These are phyloP conservation scores for Sporisorium sorghi DNA, from an alignment of 1,284 basidiomycete genomes.

Conservation along the genomic window DNA sequence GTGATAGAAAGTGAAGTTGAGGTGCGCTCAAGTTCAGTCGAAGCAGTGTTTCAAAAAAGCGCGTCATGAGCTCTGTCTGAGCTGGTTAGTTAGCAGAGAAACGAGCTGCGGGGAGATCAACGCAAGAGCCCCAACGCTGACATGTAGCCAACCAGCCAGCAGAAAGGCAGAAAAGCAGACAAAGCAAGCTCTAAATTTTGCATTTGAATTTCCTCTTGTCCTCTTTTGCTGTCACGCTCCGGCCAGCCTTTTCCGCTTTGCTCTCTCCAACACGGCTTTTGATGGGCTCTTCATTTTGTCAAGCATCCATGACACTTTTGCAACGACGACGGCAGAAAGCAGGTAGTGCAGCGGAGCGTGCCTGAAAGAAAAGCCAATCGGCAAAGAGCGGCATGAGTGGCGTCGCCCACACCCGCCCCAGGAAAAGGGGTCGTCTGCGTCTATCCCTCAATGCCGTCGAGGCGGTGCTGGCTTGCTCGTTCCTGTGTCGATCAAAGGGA, in stretches of 20 bases:
- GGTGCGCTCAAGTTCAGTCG: neutral
- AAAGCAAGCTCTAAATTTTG: neutral
- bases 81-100: too few species aligned
- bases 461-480: conserved; percentile 6
- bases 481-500: too few species aligned
- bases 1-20: too few species aligned
- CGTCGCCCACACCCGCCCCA: too few species aligned
- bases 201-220: neutral
- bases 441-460: conserved; percentile 1
- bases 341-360: neutral
- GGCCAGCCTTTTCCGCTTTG: neutral
- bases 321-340: neutral
- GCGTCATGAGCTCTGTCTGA: too few species aligned
- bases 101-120: neutral
- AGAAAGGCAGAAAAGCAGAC: neutral
- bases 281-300: neutral
- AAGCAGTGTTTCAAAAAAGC: too few species aligned
- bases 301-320: neutral
- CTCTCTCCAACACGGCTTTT: neutral
- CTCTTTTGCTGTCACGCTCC: conserved; percentile 1
- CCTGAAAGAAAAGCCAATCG: neutral
- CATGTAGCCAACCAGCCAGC: neutral
- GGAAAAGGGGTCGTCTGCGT: neutral
- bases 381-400: neutral
- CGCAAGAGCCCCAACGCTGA: too few species aligned